Base-by-base conservation (phyloP, 108 stramenopile species). In the Pelagomonas calceolata region DNA sequence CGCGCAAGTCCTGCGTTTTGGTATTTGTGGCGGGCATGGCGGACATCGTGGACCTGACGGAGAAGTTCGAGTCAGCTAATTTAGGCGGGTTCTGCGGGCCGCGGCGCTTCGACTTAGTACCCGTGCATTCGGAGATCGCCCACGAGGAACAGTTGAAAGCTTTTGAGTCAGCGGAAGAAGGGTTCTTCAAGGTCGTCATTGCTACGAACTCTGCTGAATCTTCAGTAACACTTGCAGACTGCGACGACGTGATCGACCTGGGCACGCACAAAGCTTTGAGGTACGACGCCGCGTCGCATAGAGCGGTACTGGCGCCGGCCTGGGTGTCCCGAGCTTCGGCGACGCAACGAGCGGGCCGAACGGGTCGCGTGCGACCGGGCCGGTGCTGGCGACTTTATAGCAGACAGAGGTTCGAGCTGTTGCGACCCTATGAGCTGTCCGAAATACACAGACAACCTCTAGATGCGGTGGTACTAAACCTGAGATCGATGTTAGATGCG, bases 171-270 rank as follows among this genome's bases (percentile, higher is more conserved):
- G 82, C 92, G 0, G 76, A 67, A 14, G 67, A 70, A 30, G 85
- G 85, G 66, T 87, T 88, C 64, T 68, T 91, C 34, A 94, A 94
- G 72, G 84, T 95, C 60, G 86, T 99, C 32, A 84, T 99, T 34
- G 90, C 95, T 4, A 99, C 99, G 0, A 99, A 99, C 81, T 93
- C 95, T 14, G 99, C 99, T 4, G 99, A 99, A 75, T 88, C 87
- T 34, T 92, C 92, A 14, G 84, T 99, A 35, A 99, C 99, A 30
- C 85, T 99, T 18, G 93, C 95, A 21, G 94, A 94, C 66, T 87
- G 95, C 17, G 92, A 93, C 70, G 90, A 93, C 75, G 99, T 99
- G 64, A 92, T 96, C 43, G 95, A 95, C 75, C 77, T 91, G 30
- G 95, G 96, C 30, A 70, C 70, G 73, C 75, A 73, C 16, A 88